These are phyloP conservation scores for Pichia sp. DNA, from an alignment of 1,139 yeast species.

Conservation along the genomic window DNA sequence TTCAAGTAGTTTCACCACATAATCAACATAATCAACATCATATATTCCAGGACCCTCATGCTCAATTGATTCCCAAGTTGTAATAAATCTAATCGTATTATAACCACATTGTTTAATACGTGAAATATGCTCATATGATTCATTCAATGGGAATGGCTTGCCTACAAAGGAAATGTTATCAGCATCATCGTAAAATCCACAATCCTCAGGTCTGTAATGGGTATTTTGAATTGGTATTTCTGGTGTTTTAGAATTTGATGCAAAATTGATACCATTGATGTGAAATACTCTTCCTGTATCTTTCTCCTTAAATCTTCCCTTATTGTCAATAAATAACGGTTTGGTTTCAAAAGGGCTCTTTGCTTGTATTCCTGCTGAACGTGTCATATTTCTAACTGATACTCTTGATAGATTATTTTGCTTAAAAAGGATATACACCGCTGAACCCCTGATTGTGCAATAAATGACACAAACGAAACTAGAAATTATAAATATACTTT, in stretches of 20 bases:
- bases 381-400: not conserved
- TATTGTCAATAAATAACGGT: conserved; percentile 17
- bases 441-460: not conserved
- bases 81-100: conserved; percentile 66
- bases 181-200: conserved; percentile 55
- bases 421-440: not conserved
- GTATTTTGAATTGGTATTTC: conserved; percentile 48
- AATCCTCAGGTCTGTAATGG: conserved; percentile 40
- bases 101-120: conserved; percentile 78
- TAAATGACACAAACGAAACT: not conserved
- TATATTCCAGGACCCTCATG: conserved; percentile 82
- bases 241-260: conserved; percentile 73
- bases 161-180: conserved; percentile 74
- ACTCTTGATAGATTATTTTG: not conserved
- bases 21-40: conserved; percentile 70
- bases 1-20: conserved; percentile 55
- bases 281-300: conserved; percentile 50
- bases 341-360: conserved; percentile 13
- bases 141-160: conserved; percentile 69
- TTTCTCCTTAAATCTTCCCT: conserved; percentile 57
- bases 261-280: conserved; percentile 78
- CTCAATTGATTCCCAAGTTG: conserved; percentile 92
- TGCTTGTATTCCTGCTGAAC: not conserved
- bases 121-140: conserved; percentile 60
- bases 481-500: not conserved